These are phyloP conservation scores for Baeospora myosura DNA, from an alignment of 1,284 basidiomycete genomes.

Conservation along the genomic window DNA sequence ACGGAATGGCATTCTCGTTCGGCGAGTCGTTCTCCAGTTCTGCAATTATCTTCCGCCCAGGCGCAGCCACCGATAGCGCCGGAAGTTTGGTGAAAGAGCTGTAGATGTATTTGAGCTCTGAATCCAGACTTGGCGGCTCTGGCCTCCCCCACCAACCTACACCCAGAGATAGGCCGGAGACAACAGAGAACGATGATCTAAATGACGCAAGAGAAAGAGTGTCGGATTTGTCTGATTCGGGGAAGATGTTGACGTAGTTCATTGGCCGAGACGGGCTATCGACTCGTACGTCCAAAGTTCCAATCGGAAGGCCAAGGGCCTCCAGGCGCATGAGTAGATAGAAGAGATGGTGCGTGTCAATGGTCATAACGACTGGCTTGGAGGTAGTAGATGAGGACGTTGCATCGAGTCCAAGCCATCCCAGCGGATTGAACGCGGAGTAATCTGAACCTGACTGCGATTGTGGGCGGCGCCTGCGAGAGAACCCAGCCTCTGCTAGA, in stretches of 20 bases:
- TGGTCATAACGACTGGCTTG: conserved; percentile 56
- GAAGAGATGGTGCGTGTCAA: conserved; percentile 81
- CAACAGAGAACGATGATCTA: conserved; percentile 69
- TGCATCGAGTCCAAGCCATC: conserved; percentile 49
- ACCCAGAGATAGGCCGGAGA: conserved; percentile 70
- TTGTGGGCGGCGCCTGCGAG: conserved; percentile 42
- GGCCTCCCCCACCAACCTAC: conserved; percentile 61
- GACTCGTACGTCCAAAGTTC: conserved; percentile 74
- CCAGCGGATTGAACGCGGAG: conserved; percentile 51
- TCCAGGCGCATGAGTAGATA: conserved; percentile 85
- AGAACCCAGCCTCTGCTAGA: conserved; percentile 56
- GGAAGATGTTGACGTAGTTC: conserved; percentile 61
- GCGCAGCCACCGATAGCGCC: conserved; percentile 58
- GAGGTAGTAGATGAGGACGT: conserved; percentile 24
- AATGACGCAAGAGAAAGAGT: conserved; percentile 74
- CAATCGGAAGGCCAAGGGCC: conserved; percentile 65
- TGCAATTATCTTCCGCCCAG: conserved; percentile 55
- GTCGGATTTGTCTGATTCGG: conserved; percentile 57
- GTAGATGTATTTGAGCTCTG: conserved; percentile 79
- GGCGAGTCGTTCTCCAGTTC: conserved; percentile 71
- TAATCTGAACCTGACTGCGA: conserved; percentile 28
- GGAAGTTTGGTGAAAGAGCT: conserved; percentile 85
- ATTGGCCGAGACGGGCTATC: conserved; percentile 67
- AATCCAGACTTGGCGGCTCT: conserved; percentile 53
- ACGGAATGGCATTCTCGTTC: conserved; percentile 68